Conservation (phyloP, 306 rosid genomes). For the Vicia sativa region DNA sequence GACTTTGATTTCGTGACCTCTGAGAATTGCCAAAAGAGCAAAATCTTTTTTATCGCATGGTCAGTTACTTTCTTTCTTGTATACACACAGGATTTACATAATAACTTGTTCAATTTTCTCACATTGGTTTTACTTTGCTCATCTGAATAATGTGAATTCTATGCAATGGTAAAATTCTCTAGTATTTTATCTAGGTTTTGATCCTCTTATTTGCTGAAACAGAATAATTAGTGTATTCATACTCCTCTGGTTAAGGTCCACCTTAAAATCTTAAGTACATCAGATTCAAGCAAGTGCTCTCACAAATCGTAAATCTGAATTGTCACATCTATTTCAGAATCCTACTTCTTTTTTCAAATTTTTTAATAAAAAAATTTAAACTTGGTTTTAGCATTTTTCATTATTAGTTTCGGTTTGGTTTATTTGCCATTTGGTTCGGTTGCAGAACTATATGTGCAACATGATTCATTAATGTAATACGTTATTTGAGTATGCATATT, state of each 20-base stretch:
- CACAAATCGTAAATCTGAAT: conserved; percentile 11
- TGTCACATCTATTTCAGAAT: not conserved
- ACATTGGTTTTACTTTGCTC: not conserved
- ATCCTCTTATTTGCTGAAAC: conserved; percentile 17
- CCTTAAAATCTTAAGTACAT: not conserved
- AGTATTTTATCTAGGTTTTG: not conserved
- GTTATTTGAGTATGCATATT: too few relatives aligned
- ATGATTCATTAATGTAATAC: too few relatives aligned
- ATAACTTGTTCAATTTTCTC: conserved; percentile 4
- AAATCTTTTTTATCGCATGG: conserved; percentile 80
- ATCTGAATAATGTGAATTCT: not conserved
- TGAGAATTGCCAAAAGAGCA: conserved; percentile 87
- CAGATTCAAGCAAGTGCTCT: conserved; percentile 13
- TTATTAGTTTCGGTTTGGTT: too few relatives aligned
- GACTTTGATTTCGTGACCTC: conserved; percentile 77
- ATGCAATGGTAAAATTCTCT: not conserved
- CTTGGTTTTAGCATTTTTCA: too few relatives aligned
- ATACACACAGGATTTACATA: conserved; percentile 16
- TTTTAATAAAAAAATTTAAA: too few relatives aligned
- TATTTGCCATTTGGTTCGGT: too few relatives aligned
- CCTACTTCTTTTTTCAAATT: not conserved
- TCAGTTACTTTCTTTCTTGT: conserved; percentile 53
- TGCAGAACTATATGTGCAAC: too few relatives aligned
- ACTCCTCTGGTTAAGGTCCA: conserved; percentile 15
- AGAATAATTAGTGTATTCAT: conserved; percentile 5